A percentile compares a stretch with the other conserved stretches of the same genome.
Conservation (phyloP, 345 rosid species). For the Psidium friedrichsthalianum region DNA sequence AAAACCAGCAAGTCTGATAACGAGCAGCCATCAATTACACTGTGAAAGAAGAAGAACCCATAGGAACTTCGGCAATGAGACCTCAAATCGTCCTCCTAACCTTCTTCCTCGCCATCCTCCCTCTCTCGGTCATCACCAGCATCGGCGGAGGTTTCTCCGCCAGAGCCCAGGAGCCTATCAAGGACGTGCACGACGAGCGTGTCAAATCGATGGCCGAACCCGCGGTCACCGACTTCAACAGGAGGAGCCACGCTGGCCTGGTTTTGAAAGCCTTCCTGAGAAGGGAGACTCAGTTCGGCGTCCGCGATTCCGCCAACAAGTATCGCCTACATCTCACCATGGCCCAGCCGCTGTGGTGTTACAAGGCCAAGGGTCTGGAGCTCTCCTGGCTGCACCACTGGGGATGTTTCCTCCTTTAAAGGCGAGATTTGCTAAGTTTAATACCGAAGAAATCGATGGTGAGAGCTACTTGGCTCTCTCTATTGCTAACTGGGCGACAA, state of each 20-base stretch:
- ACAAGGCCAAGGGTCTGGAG: neutral
- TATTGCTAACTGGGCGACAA: neutral
- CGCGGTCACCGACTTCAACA: neutral
- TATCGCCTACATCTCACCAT: neutral
- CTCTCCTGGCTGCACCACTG: neutral
- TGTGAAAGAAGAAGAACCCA: neutral
- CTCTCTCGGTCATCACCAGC: neutral
- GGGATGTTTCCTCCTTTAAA: neutral
- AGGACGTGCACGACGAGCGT: neutral
- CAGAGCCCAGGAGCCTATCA: neutral
- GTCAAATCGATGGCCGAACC: neutral
- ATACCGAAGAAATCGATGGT: neutral
- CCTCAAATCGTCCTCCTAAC: neutral
- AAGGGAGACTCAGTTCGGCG: neutral
- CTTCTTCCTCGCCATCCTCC: neutral
- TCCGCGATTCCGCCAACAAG: neutral
- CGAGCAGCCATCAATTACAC: accelerated
- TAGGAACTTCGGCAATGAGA: neutral
- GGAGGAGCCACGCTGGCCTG: neutral
- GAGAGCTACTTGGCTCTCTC: neutral
- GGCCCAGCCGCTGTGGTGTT: neutral
- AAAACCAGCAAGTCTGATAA: neutral
- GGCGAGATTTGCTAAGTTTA: neutral
- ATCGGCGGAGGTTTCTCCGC: neutral
- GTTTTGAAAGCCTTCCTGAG: neutral